Evolutionary conservation across 2,329 filamentous ascomycete genomes (phyloP).

Genomic region (Fusarium citri): DNA sequence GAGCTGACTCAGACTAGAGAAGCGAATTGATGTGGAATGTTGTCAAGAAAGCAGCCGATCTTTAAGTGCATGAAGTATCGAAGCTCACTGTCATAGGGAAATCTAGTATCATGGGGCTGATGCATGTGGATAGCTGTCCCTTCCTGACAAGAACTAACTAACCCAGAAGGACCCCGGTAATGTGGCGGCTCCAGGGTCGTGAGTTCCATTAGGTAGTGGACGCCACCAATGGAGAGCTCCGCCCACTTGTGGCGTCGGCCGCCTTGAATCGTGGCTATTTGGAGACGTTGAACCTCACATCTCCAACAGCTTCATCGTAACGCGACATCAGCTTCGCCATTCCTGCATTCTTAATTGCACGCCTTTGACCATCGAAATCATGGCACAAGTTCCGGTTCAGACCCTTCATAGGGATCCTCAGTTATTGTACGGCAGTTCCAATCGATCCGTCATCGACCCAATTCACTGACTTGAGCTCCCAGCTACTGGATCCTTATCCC

Average conservation of each 20-base stretch:
- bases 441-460: neutral
- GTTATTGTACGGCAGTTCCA: constrained; percentile 78
- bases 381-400: constrained; percentile 89
- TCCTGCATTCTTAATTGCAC: constrained; percentile 14
- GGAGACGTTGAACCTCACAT: constrained; percentile 32
- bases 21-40: constrained; percentile 13
- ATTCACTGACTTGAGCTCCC: constrained; percentile 42
- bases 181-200: constrained; percentile 32
- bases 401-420: constrained; percentile 99
- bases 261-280: constrained; percentile 40
- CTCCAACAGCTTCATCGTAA: constrained; percentile 28
- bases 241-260: constrained; percentile 29
- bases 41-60: constrained; percentile 4
- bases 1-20: neutral
- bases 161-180: neutral
- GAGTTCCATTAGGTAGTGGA: neutral
- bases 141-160: constrained; percentile 24
- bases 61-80: constrained; percentile 28
- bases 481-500: constrained; percentile 99
- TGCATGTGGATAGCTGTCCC: constrained; percentile 43
- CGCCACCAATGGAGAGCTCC: constrained; percentile 18
- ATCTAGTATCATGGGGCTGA: constrained; percentile 31
- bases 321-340: constrained; percentile 26
- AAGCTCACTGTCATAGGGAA: constrained; percentile 20
- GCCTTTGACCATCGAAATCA: constrained; percentile 53